phyloP scores from a whole-genome alignment of 768 basidiomycete genomes.

The Galerina sulciceps region DNA sequence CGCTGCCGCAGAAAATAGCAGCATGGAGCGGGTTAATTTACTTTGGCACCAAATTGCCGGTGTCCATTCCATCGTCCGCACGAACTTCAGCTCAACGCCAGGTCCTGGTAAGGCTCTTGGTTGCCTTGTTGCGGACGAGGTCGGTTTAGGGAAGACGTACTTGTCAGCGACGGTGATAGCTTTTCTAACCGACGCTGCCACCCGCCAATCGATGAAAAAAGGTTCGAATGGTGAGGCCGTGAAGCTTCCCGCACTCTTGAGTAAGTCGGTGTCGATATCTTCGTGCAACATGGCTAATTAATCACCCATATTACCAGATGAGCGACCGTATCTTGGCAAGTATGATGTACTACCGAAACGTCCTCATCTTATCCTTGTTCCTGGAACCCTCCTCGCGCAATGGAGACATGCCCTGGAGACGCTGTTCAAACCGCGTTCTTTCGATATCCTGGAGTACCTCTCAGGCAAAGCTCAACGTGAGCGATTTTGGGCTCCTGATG shows the following conservation, averaged over 20 bases:
- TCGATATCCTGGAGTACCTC: constrained; percentile 31
- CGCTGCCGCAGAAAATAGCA: neutral
- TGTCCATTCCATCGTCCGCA: constrained; percentile 21
- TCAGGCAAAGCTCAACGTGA: neutral
- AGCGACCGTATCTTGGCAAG: too few relatives aligned
- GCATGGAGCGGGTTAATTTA: constrained; percentile 1
- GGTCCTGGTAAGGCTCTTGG: constrained; percentile 3
- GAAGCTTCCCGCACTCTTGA: too few relatives aligned
- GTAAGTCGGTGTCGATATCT: too few relatives aligned
- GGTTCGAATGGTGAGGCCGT: too few relatives aligned
- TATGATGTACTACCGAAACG: too few relatives aligned
- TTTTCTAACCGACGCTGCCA: constrained; percentile 23
- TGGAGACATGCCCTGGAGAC: constrained; percentile 23
- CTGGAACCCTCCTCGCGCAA: constrained; percentile 24
- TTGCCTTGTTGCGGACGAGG: constrained; percentile 29
- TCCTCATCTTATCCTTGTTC: constrained; percentile 25
- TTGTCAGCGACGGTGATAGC: constrained; percentile 23
- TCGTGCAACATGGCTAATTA: too few relatives aligned
- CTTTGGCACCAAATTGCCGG: constrained; percentile 34
- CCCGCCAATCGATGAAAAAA: too few relatives aligned
- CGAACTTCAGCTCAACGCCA: constrained; percentile 7
- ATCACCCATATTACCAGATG: too few relatives aligned
- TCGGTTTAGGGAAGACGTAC: constrained; percentile 36
- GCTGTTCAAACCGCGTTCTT: constrained; percentile 5
- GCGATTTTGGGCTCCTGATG: constrained; percentile 22